phyloP scores from a whole-genome alignment of 495 filamentous ascomycete genomes.

The Aspergillus bridgeri region DNA sequence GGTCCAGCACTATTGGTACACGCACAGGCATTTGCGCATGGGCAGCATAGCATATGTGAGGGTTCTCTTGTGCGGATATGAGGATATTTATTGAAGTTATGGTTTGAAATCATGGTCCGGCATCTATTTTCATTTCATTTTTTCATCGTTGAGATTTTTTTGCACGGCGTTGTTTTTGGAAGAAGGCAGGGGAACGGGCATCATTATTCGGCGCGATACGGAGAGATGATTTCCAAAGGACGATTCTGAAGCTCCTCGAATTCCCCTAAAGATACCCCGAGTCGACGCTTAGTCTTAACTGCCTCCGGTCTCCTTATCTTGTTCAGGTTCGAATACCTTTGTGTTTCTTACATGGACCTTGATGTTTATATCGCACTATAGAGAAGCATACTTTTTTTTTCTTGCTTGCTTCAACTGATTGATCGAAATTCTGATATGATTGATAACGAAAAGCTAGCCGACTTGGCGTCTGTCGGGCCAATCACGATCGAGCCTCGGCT shows the following conservation, averaged over 20 bases:
- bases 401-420: background rate
- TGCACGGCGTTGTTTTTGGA: conserved; percentile 37
- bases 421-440: background rate
- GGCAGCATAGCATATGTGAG: conserved; percentile 34
- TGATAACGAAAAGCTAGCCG: background rate
- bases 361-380: background rate
- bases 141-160: conserved; percentile 19
- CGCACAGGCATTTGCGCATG: conserved; percentile 13
- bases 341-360: background rate
- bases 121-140: conserved; percentile 17
- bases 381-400: background rate
- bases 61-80: conserved; percentile 18
- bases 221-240: conserved; percentile 39
- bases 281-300: conserved; percentile 51
- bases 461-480: conserved; percentile 7
- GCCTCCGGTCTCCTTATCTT: conserved; percentile 39
- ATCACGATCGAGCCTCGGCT: conserved; percentile 6
- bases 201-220: conserved; percentile 47
- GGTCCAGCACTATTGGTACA: conserved; percentile 11
- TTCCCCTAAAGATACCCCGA: conserved; percentile 51
- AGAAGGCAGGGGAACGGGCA: conserved; percentile 39
- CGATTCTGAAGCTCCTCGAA: conserved; percentile 48
- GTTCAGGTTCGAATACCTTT: conserved; percentile 6
- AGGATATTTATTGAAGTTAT: conserved; percentile 18
- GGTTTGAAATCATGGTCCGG: background rate